A percentile compares a stretch with the other conserved stretches of the same genome.
phyloP scores from a whole-genome alignment of 2,329 filamentous ascomycete species.

The Fusarium nygamai region DNA sequence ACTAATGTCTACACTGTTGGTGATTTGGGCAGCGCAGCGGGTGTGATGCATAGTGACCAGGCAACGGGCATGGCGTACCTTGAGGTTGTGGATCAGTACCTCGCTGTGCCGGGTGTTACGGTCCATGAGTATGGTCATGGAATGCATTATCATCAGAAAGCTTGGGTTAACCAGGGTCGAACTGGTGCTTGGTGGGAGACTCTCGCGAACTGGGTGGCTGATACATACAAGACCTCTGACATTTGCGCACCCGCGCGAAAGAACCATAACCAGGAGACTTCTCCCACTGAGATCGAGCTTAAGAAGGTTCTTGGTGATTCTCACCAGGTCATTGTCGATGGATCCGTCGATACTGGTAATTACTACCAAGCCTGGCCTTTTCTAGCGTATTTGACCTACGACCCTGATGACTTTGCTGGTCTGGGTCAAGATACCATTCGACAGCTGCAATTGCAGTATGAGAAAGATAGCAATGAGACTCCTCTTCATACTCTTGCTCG shows the following conservation, averaged over 20 bases:
- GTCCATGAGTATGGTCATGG: constrained; percentile 62
- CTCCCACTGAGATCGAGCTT: constrained; percentile 53
- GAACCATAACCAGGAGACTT: constrained; percentile 47
- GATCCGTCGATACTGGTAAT: constrained; percentile 53
- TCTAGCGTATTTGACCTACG: constrained; percentile 58
- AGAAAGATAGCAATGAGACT: constrained; percentile 58
- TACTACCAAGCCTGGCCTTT: constrained; percentile 65
- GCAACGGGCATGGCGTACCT: constrained; percentile 54
- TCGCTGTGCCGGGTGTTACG: constrained; percentile 52
- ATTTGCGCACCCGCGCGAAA: constrained; percentile 54
- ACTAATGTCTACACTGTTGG: constrained; percentile 57
- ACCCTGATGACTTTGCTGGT: constrained; percentile 55
- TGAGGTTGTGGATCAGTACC: constrained; percentile 53
- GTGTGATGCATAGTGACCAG: constrained; percentile 54
- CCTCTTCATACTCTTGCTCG: constrained; percentile 58
- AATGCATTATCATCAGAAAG: constrained; percentile 56
- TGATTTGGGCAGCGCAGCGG: constrained; percentile 51
- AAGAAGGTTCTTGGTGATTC: constrained; percentile 58
- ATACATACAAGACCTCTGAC: constrained; percentile 58
- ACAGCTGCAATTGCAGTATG: constrained; percentile 56
- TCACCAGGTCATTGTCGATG: constrained; percentile 60
- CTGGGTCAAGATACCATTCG: constrained; percentile 54
- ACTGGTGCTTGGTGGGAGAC: constrained; percentile 64
- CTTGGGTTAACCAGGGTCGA: constrained; percentile 56
- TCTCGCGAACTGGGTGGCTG: constrained; percentile 60